Base-by-base conservation (phyloP, 1,284 basidiomycete genomes). In the Cryptococcus sp. region DNA sequence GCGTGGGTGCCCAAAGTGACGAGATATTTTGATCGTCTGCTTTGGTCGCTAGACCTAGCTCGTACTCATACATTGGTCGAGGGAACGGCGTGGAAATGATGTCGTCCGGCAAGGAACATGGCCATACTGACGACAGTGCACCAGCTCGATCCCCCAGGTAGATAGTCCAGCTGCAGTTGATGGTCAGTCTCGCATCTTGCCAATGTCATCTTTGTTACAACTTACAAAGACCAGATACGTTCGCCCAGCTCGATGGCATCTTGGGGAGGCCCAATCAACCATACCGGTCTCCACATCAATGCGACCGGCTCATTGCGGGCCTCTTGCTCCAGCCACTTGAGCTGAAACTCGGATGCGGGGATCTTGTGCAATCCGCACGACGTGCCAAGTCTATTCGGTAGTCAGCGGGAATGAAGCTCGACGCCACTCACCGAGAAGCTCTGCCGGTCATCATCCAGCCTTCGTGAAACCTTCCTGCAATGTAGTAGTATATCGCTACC, bases 161-260 rank as follows among this genome's bases (percentile, higher is more conserved):
- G 11, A 75, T 58, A 4, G 68, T 59, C 72, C 73, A 76, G 58
- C 73, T 76, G 41, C 3, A 38, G 6, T 25, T 1, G 30, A n/a
- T 40, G 7, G 10, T 35, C 13, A 35, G 30, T 2, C 4, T 35
- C 30, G 30, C 30, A 35, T n/a, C n/a, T n/a, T n/a, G n/a, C n/a
- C n/a, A n/a, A n/a, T n/a, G n/a, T n/a, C n/a, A n/a, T n/a, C 8
- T 11, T 16, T 19, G 20, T 10, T n/a, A 50, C 23, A 50, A 68
- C 71, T 71, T 46, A 76, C 71, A 77, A 75, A 17, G 69, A 63
- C 63, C 67, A 70, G 50, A 77, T 75, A 13, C 75, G 52, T 55
- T 75, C 75, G 5, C 70, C 75, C 7, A 68, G 66, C 48, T 73
- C 73, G 43, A 72, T 55, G 1, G 72, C 47, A 59, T 77, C 75